Evolutionary conservation across 306 rosid genomes (phyloP), one percentile per base, ranked within the genome.

Genomic region (Cucumis hystrix): DNA sequence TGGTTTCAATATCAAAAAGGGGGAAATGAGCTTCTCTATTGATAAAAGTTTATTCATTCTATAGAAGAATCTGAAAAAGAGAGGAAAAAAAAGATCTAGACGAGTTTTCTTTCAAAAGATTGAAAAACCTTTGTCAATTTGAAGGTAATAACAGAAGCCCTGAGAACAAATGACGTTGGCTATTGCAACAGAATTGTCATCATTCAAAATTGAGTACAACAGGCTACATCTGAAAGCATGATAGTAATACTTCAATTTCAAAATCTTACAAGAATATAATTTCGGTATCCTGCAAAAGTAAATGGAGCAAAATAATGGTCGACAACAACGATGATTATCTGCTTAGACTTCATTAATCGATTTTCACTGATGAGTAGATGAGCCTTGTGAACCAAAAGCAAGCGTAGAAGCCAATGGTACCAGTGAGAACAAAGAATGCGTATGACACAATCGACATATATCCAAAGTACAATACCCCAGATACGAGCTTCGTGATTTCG

Each of bases 351-450:
- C 60, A 61, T 86, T 84, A 92, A 86, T 95, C 98, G 30, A 95
- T 92, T 80, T 95, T 95, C 85, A 95, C 98, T 2, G 98, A 95
- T 21, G 97, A 95, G 96, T 95, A 95, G 87, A 95, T 95, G 80
- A 95, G 97, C 86, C 97, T 89, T 14, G 97, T 95, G 89, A 95
- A 95, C 97, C 96, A 92, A 81, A 90, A 90, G 92, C 98, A 95
- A 1, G 98, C 93, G 51, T 90, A 95, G 83, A 95, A 95, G 67
- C 98, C 98, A 21, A 95, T 95, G 59, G 98, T 90, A 54, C 98
- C 98, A 0, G 98, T 95, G 63, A 95, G 86, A 84, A 95, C 98
- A 65, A 95, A 95, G 85, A 95, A 95, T 35, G 98, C 93, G 65
- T 92, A 95, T 1, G 98, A 92, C 20, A 91, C 97, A 77, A 95